Evolutionary conservation across 371 early-diverging fungal genomes (phyloP).

Genomic region (Saksenaea vasiformis): DNA sequence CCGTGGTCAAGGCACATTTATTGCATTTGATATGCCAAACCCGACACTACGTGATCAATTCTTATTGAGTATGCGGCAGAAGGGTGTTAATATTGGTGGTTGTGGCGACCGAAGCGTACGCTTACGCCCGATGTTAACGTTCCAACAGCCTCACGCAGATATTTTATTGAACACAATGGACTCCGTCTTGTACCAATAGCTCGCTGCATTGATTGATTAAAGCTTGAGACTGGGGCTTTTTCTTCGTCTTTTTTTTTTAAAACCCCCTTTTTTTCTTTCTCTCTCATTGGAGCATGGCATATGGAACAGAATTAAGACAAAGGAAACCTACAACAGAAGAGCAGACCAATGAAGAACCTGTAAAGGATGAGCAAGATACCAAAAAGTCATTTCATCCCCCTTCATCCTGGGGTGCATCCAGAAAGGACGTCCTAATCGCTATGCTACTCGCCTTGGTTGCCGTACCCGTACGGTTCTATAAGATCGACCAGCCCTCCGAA

Average conservation of each 20-base stretch:
- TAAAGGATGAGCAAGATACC: background rate
- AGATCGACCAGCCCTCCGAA: conserved; percentile 18
- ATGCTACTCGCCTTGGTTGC: conserved; percentile 14
- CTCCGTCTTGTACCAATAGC: conserved; percentile 10
- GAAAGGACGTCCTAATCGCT: conserved; percentile 17
- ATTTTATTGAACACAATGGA: conserved; percentile 66
- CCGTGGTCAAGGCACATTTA: conserved; percentile 69
- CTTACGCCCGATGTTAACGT: conserved; percentile 73
- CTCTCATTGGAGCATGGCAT: background rate
- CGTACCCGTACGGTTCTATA: conserved; percentile 21
- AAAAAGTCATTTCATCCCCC: background rate
- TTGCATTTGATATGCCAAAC: conserved; percentile 70
- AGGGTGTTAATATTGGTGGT: conserved; percentile 75
- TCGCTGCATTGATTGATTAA: no score
- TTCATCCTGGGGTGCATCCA: background rate
- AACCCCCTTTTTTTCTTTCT: background rate
- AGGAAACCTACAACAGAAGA: background rate
- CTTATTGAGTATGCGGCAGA: conserved; percentile 56
- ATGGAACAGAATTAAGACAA: background rate
- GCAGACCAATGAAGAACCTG: background rate
- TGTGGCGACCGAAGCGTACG: conserved; percentile 69
- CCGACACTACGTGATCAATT: conserved; percentile 53
- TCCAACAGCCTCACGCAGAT: conserved; percentile 73
- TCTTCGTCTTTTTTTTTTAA: background rate
- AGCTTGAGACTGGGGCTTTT: background rate